Evolutionary conservation across 768 basidiomycete genomes (phyloP).

Genomic region (Vararia minispora): DNA sequence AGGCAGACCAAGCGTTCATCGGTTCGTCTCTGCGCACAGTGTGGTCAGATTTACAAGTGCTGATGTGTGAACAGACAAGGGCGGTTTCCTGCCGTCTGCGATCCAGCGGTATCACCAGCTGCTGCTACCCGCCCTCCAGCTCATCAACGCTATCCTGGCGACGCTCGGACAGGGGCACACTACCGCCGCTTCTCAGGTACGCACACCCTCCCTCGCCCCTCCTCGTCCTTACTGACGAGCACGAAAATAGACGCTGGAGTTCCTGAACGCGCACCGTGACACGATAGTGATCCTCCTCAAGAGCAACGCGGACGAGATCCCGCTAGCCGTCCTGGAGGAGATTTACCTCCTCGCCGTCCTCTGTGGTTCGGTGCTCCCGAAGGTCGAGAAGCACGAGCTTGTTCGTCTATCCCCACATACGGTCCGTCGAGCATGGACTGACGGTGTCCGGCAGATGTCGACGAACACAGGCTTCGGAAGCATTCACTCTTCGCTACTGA

Average conservation of each 20-base stretch:
- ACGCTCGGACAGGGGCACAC: conserved; percentile 63
- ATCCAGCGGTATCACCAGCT: conserved; percentile 87
- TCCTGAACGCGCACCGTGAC: conserved; percentile 73
- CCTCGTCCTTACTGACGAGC: background rate
- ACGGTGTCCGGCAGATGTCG: conserved; percentile 31
- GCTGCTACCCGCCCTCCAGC: conserved; percentile 76
- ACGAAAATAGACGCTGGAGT: conserved; percentile 53
- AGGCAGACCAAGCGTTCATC: conserved; percentile 72
- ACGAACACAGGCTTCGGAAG: conserved; percentile 74
- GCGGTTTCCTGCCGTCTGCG: conserved; percentile 81
- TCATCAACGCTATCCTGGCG: conserved; percentile 66
- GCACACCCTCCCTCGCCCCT: conserved; percentile 6
- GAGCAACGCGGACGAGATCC: conserved; percentile 52
- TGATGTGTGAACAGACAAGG: conserved; percentile 41
- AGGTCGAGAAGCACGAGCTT: conserved; percentile 67
- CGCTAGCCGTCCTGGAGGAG: conserved; percentile 64
- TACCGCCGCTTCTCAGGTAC: conserved; percentile 60
- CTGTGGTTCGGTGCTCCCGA: conserved; percentile 54
- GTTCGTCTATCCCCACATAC: conserved; percentile 40
- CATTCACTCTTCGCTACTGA: conserved; percentile 69
- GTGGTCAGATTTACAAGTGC: conserved; percentile 4
- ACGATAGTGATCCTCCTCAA: conserved; percentile 77
- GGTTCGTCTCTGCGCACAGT: conserved; percentile 31
- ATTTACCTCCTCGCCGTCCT: conserved; percentile 69
- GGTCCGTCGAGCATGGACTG: no score